Conservation (phyloP, 2,329 filamentous ascomycete species). For the Hypoxylon sp. region DNA sequence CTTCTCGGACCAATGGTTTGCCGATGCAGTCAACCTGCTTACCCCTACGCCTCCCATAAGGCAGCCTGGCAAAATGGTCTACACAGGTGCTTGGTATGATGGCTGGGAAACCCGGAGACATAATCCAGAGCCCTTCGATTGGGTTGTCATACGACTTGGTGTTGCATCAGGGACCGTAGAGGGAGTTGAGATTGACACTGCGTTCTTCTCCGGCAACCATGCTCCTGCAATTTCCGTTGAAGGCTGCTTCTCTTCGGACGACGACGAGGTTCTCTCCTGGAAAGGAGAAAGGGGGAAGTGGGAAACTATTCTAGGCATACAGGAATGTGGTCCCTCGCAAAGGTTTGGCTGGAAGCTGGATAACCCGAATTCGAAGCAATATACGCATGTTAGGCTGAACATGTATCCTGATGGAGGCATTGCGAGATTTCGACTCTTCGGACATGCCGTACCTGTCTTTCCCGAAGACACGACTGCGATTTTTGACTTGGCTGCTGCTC, state of each 20-base stretch:
- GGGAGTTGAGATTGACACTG: conserved; percentile 83
- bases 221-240: conserved; percentile 83
- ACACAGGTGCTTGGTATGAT: conserved; percentile 77
- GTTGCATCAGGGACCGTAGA: conserved; percentile 78
- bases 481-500: conserved; percentile 81
- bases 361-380: conserved; percentile 71
- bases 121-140: conserved; percentile 74
- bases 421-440: conserved; percentile 82
- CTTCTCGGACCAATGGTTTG: conserved; percentile 78
- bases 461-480: conserved; percentile 73
- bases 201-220: conserved; percentile 86
- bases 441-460: conserved; percentile 81
- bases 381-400: conserved; percentile 83
- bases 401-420: conserved; percentile 92
- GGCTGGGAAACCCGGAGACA: conserved; percentile 78
- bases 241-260: conserved; percentile 75
- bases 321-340: conserved; percentile 80
- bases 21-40: conserved; percentile 72
- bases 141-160: conserved; percentile 74
- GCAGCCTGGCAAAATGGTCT: conserved; percentile 76
- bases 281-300: conserved; percentile 71
- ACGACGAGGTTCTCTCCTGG: conserved; percentile 74
- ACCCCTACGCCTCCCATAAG: conserved; percentile 73
- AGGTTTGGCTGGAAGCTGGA: conserved; percentile 79
- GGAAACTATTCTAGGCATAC: conserved; percentile 77